phyloP scores from a whole-genome alignment of 2,329 filamentous ascomycete species.

The Zymoseptoria pseudotritici region DNA sequence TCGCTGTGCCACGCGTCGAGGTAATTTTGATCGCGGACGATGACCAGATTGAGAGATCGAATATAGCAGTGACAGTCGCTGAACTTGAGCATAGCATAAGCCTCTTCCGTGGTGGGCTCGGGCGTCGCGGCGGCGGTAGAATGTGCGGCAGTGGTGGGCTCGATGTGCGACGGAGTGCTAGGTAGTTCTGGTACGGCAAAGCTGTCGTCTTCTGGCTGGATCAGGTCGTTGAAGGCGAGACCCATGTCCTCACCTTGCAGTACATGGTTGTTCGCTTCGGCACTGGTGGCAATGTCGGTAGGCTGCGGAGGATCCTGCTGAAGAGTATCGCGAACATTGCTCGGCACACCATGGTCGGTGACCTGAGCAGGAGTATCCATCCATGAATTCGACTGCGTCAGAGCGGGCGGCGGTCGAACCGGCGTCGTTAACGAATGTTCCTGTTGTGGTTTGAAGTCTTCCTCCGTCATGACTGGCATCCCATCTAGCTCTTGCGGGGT shows the following conservation, averaged over 20 bases:
- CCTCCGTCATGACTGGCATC: not conserved
- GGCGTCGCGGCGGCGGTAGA: constrained; percentile 6
- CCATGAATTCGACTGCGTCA: not conserved
- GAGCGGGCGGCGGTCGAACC: not conserved
- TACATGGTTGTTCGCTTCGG: not conserved
- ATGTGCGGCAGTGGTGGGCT: constrained; percentile 1
- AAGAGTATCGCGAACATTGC: constrained; percentile 13
- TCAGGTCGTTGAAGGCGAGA: not conserved
- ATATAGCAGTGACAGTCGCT: constrained; percentile 71
- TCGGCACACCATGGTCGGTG: constrained; percentile 15
- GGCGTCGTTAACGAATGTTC: not conserved
- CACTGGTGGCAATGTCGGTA: not conserved
- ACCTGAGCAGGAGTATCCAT: constrained; percentile 10
- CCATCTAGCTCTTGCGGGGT: not conserved
- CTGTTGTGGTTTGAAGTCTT: not conserved
- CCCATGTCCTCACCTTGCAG: not conserved
- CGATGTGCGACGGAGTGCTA: constrained; percentile 2
- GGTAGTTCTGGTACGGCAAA: not conserved
- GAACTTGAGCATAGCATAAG: constrained; percentile 63
- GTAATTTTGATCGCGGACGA: constrained; percentile 54
- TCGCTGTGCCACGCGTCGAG: constrained; percentile 12
- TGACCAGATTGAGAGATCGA: constrained; percentile 64
- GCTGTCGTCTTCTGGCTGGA: not conserved
- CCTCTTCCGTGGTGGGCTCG: constrained; percentile 23
- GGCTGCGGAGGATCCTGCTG: not conserved